Evolutionary conservation across 176 grass and related monocot genomes (phyloP).

Genomic region (Poa annua): DNA sequence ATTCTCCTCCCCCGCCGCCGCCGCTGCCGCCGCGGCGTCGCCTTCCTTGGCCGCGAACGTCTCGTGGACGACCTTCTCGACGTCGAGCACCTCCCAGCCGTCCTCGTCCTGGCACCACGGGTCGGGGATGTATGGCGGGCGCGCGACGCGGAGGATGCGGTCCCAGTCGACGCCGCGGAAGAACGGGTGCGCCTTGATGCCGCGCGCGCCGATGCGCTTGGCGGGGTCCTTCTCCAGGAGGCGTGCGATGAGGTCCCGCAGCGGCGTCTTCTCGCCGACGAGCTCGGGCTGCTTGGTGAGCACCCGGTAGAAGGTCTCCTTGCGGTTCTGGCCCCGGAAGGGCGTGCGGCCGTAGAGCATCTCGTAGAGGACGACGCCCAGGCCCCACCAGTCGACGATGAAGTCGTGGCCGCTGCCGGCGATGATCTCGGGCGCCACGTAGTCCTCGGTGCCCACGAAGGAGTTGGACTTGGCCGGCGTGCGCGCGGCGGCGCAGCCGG

Average conservation of each 20-base stretch:
- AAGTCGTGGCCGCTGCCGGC: constrained; percentile 86
- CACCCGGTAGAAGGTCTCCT: constrained; percentile 98
- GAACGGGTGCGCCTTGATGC: constrained; percentile 83
- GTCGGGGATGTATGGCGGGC: constrained; percentile 82
- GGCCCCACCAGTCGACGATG: constrained; percentile 93
- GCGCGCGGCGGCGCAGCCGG: not conserved
- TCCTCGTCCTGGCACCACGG: constrained; percentile 7
- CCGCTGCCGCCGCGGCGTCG: not conserved
- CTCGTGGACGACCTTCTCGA: constrained; percentile 84
- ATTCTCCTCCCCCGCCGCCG: not conserved
- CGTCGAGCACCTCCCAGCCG: constrained; percentile 58
- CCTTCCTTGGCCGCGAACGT: constrained; percentile 50
- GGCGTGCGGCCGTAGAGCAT: constrained; percentile 98
- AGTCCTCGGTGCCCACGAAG: constrained; percentile 98
- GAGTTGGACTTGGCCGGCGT: constrained; percentile 81
- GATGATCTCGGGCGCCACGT: constrained; percentile 99
- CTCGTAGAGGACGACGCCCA: constrained; percentile 91
- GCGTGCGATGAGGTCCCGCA: constrained; percentile 74
- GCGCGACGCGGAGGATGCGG: constrained; percentile 61
- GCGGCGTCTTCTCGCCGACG: constrained; percentile 75
- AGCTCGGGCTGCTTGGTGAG: constrained; percentile 82
- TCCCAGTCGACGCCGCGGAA: constrained; percentile 84
- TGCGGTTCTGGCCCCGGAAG: constrained; percentile 89
- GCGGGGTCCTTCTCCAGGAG: constrained; percentile 94
- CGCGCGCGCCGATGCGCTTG: constrained; percentile 59